Evolutionary conservation across 2,329 filamentous ascomycete species (phyloP).

Genomic region (Mollisia scopiformis): DNA sequence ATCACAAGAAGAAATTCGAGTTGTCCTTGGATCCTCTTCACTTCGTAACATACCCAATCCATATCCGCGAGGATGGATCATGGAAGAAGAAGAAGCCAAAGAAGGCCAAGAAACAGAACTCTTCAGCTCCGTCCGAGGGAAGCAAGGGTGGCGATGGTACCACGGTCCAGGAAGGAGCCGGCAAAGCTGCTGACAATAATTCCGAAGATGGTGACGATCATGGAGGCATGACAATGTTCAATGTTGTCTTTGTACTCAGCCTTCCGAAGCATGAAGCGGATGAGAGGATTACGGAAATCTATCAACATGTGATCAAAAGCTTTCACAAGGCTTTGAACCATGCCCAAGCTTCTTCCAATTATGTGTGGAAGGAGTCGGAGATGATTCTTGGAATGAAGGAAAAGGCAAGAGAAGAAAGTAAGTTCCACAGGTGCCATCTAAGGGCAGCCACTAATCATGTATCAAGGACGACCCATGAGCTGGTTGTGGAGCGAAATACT

Average conservation of each 20-base stretch:
- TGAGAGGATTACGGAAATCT: slow-evolving; percentile 75
- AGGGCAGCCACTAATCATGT: slow-evolving; percentile 10
- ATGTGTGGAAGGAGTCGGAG: slow-evolving; percentile 90
- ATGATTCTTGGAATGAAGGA: slow-evolving; percentile 81
- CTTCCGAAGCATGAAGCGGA: slow-evolving; percentile 79
- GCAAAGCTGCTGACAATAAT: slow-evolving; percentile 2
- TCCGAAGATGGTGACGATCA: slow-evolving; percentile 30
- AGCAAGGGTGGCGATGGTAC: slow-evolving; percentile 12
- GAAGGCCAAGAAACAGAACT: slow-evolving; percentile 39
- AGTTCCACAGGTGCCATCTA: slow-evolving; percentile 21
- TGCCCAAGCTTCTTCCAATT: slow-evolving; percentile 86
- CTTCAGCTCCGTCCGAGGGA: slow-evolving; percentile 24
- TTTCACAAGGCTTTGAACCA: slow-evolving; percentile 92
- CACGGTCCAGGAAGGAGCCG: neutral
- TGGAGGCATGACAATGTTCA: slow-evolving; percentile 87
- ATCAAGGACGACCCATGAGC: slow-evolving; percentile 52
- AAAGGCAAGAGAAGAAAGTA: slow-evolving; percentile 70
- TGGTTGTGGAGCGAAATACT: slow-evolving; percentile 72
- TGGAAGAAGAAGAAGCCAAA: slow-evolving; percentile 66
- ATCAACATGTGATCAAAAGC: slow-evolving; percentile 87
- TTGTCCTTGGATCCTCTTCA: slow-evolving; percentile 78
- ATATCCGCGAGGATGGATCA: slow-evolving; percentile 75
- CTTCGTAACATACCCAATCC: slow-evolving; percentile 82
- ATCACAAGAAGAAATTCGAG: slow-evolving; percentile 83
- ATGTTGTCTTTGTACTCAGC: slow-evolving; percentile 89